Conservation (phyloP, 2,329 filamentous ascomycete species). For the Penicillium palitans region DNA sequence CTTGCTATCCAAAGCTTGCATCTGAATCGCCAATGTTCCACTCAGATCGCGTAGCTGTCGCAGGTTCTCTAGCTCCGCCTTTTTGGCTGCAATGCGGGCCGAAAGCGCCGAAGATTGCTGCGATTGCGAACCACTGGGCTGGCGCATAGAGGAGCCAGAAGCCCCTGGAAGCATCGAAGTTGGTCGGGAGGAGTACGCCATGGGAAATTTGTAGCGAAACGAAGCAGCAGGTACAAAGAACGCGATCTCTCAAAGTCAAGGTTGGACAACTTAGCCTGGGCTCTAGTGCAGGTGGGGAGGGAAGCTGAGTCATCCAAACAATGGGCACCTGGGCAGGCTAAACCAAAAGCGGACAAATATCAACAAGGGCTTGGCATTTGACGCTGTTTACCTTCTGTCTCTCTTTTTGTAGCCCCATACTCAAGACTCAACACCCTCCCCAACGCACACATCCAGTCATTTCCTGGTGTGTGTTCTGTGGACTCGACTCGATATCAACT, state of each 20-base stretch:
- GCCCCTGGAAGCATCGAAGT: slow-evolving; percentile 35
- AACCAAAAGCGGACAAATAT: slow-evolving; percentile 38
- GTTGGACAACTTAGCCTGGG: background rate
- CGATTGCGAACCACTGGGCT: slow-evolving; percentile 31
- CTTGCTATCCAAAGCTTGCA: slow-evolving; percentile 63
- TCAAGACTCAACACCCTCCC: background rate
- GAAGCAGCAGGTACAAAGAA: background rate
- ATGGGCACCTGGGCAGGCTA: slow-evolving; percentile 22
- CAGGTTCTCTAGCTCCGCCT: slow-evolving; percentile 62
- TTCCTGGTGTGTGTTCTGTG: background rate
- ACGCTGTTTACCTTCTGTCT: slow-evolving; percentile 8
- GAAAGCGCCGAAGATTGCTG: slow-evolving; percentile 59
- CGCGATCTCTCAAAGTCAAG: background rate
- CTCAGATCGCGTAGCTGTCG: slow-evolving; percentile 63
- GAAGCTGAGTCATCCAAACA: background rate
- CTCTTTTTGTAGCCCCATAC: background rate
- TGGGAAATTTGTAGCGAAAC: background rate
- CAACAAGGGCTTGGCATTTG: slow-evolving; percentile 34
- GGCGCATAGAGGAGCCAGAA: slow-evolving; percentile 33
- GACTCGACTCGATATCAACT: background rate
- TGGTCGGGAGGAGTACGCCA: slow-evolving; percentile 41
- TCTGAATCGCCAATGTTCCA: slow-evolving; percentile 61
- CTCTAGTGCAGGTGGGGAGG: background rate
- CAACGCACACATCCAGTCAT: background rate
- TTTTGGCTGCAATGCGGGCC: slow-evolving; percentile 63